These are phyloP conservation scores for Trichomonascus vanleenenianus DNA, from an alignment of 805 yeast species.

Conservation along the genomic window DNA sequence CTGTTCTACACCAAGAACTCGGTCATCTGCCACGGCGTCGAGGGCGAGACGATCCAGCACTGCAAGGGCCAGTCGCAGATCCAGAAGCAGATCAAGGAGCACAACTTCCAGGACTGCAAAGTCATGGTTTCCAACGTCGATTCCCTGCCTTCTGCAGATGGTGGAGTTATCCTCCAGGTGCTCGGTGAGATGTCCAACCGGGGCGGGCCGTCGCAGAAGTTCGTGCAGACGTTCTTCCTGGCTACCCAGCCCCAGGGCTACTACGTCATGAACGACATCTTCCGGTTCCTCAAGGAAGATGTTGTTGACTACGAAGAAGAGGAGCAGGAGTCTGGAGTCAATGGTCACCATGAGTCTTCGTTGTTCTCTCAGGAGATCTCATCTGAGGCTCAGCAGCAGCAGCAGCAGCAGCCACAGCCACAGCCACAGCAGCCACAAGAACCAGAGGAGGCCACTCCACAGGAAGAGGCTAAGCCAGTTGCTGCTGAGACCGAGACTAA, in stretches of 20 bases:
- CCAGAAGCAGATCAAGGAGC: constrained; percentile 24
- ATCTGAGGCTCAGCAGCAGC: neutral
- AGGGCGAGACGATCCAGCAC: constrained; percentile 26
- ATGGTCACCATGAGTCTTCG: neutral
- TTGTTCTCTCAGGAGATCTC: neutral
- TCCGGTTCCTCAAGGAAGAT: constrained; percentile 30
- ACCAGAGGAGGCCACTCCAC: neutral
- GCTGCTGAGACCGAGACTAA: neutral
- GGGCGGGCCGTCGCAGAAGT: constrained; percentile 29
- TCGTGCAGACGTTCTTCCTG: constrained; percentile 34
- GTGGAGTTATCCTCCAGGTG: constrained; percentile 32
- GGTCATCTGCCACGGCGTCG: constrained; percentile 31
- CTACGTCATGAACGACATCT: constrained; percentile 32
- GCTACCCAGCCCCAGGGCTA: constrained; percentile 27
- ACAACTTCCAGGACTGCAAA: constrained; percentile 27
- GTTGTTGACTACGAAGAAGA: constrained; percentile 18
- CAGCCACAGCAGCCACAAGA: constrained; percentile 1
- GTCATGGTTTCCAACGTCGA: constrained; percentile 32
- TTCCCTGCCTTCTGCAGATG: constrained; percentile 26
- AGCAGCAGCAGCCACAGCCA: neutral
- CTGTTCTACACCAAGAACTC: constrained; percentile 31
- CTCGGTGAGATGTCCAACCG: constrained; percentile 33
- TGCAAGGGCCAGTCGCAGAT: constrained; percentile 28
- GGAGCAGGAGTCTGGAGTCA: neutral
- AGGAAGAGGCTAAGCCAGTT: neutral